Evolutionary conservation across 2,329 filamentous ascomycete genomes (phyloP).

Genomic region (Alternaria panax): DNA sequence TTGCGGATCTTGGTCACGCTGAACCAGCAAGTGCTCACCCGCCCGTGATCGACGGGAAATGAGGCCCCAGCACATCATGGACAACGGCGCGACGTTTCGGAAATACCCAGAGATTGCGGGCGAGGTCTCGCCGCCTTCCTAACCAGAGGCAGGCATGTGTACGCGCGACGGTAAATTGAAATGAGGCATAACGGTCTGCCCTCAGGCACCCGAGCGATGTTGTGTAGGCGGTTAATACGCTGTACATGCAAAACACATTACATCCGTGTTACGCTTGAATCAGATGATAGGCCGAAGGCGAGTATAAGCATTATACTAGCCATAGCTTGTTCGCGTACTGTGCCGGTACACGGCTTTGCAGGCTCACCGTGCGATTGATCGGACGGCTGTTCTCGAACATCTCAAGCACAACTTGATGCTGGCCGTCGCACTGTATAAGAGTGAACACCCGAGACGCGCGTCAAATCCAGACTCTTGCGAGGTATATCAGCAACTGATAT

Average conservation of each 20-base stretch:
- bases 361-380: not conserved
- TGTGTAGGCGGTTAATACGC: constrained; percentile 1
- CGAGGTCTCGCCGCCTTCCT: constrained; percentile 21
- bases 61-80: constrained; percentile 19
- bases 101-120: constrained; percentile 34
- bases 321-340: not conserved
- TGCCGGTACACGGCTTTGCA: not conserved
- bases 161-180: constrained; percentile 4
- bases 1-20: constrained; percentile 2
- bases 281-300: not conserved
- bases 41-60: constrained; percentile 31
- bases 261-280: not conserved
- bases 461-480: not conserved
- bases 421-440: not conserved
- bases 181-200: constrained; percentile 4
- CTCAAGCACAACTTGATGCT: not conserved
- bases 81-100: constrained; percentile 28
- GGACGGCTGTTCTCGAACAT: not conserved
- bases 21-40: constrained; percentile 14
- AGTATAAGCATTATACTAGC: constrained; percentile 6
- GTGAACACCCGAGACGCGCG: not conserved
- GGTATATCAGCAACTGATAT: not conserved
- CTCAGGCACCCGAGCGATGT: not conserved
- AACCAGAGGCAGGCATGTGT: not conserved
- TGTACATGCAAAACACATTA: constrained; percentile 2